Evolutionary conservation across 1,284 basidiomycete species (phyloP), one percentile per base, ranked within the genome.

Genomic region (Sporisorium reilianum): DNA sequence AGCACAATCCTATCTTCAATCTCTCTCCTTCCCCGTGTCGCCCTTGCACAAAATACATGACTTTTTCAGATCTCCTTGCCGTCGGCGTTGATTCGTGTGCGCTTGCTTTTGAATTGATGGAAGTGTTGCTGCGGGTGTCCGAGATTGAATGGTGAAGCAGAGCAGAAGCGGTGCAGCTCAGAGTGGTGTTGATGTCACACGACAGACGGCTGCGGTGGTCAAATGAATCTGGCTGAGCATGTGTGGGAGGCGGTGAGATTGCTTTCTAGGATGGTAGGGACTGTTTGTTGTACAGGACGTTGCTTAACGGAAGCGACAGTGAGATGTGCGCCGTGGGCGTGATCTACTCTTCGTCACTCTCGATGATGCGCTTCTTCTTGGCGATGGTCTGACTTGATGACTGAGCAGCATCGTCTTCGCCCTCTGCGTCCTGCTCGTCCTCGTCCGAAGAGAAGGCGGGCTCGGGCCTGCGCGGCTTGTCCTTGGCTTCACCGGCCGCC

Each of bases 321-420:
- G 28, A 30, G 5, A 30, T 30, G 32, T 9, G 12, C 8, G 12
- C 3, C 6, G 34, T 34, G 34, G 34, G 8, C 34, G 25, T 2
- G 49, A 20, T 20, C 55, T 36, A 74, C 45, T 77, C 75, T 28
- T 77, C 75, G 49, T 75, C 73, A 26, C 69, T 72, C 30, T 75
- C 75, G 32, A 77, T 61, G 72, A 75, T 77, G 42, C 72, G 63
- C 62, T 77, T 77, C 64, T 75, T 77, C 45, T 68, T 70, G 46
- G 52, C 65, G 46, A 61, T 63, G 16, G 59, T 51, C 28, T 70
- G 67, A 20, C 60, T 65, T 22, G 52, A 30, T 8, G 46, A 55
- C 14, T 55, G 61, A 30, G 57, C 52, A 28, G 55, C 34, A 44
- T 56, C 56, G 18, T 66, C 63, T 11, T 69, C 62, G 12, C 55